These are phyloP conservation scores for Cyberlindnera japonica DNA, from an alignment of 805 yeast genomes.

Conservation along the genomic window DNA sequence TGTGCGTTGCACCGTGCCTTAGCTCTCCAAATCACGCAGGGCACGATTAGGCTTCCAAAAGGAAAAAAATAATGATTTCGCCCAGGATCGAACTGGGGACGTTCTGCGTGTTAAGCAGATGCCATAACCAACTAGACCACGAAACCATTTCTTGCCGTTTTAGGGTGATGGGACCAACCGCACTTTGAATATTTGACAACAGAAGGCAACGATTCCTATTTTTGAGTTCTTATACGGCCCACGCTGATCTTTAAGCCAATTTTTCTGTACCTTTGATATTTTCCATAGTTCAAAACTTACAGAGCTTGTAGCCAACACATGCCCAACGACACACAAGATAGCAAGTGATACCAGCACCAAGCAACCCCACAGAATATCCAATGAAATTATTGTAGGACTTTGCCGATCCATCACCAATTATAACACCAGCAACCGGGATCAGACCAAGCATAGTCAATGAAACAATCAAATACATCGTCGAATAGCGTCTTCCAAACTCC, in stretches of 20 bases:
- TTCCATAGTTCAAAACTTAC: conserved; percentile 11
- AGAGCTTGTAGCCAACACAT: conserved; percentile 15
- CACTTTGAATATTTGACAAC: no score
- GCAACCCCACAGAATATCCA: conserved; percentile 16
- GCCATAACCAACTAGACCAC: conserved; percentile 99
- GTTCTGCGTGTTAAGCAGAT: conserved; percentile 99
- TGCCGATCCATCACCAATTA: conserved; percentile 33
- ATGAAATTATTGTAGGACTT: conserved; percentile 15
- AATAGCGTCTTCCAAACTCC: conserved; percentile 50
- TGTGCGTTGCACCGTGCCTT: no score
- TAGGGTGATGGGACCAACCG: no score
- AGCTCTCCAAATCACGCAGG: no score
- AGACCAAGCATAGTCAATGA: conserved; percentile 48
- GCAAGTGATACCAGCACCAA: conserved; percentile 17
- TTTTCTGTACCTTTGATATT: no score
- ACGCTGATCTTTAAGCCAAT: no score
- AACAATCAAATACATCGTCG: conserved; percentile 55
- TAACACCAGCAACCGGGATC: conserved; percentile 48
- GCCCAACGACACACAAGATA: conserved; percentile 16
- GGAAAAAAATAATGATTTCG: conserved; percentile 72
- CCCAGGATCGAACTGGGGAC: conserved; percentile 99
- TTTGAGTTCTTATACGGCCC: no score
- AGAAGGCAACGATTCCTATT: no score
- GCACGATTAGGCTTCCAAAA: no score
- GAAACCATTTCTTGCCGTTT: no score